phyloP scores from a whole-genome alignment of 768 basidiomycete species.

The Tulasnella sp. region DNA sequence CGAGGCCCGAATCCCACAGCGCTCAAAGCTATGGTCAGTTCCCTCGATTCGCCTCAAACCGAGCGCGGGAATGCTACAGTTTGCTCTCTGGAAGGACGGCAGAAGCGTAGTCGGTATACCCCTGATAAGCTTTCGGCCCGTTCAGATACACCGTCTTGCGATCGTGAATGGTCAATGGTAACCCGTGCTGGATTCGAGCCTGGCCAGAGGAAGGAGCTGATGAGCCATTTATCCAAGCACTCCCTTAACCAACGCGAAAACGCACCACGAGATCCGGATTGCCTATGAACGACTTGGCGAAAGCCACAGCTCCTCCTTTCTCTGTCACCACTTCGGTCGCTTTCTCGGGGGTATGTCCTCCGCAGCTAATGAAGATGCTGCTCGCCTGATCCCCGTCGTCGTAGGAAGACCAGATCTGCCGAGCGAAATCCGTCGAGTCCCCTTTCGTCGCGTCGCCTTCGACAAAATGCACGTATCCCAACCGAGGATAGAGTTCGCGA shows the following conservation, averaged over 20 bases:
- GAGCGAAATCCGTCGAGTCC: constrained; percentile 17
- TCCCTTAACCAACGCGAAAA: background rate
- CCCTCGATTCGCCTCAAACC: background rate
- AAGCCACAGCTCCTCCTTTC: constrained; percentile 18
- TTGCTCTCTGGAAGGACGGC: background rate
- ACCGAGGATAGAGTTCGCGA: constrained; percentile 44
- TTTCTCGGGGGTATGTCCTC: background rate
- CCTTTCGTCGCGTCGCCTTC: constrained; percentile 37
- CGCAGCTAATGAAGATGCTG: constrained; percentile 13
- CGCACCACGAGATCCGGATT: constrained; percentile 20
- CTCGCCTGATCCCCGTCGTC: background rate
- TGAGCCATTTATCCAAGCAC: background rate
- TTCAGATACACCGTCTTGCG: constrained; percentile 25
- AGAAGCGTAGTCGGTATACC: constrained; percentile 3
- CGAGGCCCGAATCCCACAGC: background rate
- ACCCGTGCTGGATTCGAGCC: constrained; percentile 12
- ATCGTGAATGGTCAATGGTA: constrained; percentile 11
- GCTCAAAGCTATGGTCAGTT: background rate
- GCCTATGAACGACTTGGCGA: constrained; percentile 12
- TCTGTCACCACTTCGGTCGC: background rate
- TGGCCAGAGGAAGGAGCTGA: background rate
- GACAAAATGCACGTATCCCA: constrained; percentile 49
- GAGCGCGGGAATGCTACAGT: background rate
- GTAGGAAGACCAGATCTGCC: constrained; percentile 24
- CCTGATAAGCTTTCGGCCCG: constrained; percentile 14